These are phyloP conservation scores for Metschnikowia lunata DNA, from an alignment of 805 yeast genomes.

Conservation along the genomic window DNA sequence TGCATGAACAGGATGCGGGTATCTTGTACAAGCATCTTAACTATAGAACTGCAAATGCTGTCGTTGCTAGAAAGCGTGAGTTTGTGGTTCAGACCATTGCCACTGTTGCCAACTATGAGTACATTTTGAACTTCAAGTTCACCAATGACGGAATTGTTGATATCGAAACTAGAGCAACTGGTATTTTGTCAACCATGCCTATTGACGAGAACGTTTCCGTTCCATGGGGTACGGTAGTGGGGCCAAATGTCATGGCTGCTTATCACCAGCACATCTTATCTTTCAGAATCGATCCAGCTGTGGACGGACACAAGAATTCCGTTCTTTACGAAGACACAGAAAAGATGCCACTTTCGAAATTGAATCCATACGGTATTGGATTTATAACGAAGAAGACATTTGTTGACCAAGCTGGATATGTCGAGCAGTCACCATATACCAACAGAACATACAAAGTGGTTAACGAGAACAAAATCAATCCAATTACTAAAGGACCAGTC, in stretches of 20 bases:
- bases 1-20: slow-evolving; percentile 80
- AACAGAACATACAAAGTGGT: slow-evolving; percentile 71
- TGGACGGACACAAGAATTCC: slow-evolving; percentile 76
- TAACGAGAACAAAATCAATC: slow-evolving; percentile 69
- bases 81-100: slow-evolving; percentile 77
- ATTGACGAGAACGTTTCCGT: slow-evolving; percentile 63
- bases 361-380: slow-evolving; percentile 69
- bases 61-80: slow-evolving; percentile 73
- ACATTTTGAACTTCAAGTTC: slow-evolving; percentile 65
- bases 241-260: slow-evolving; percentile 79
- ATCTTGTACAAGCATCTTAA: slow-evolving; percentile 74
- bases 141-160: slow-evolving; percentile 76
- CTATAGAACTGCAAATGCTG: slow-evolving; percentile 68
- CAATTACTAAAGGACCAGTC: slow-evolving; percentile 65
- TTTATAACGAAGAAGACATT: slow-evolving; percentile 57
- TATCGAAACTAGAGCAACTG: slow-evolving; percentile 80
- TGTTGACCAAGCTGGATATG: slow-evolving; percentile 65
- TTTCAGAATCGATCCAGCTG: slow-evolving; percentile 76
- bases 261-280: slow-evolving; percentile 80
- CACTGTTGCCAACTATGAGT: slow-evolving; percentile 82
- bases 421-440: slow-evolving; percentile 73
- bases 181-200: slow-evolving; percentile 82
- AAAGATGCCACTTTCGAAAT: slow-evolving; percentile 50
- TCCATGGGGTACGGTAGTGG: slow-evolving; percentile 72
- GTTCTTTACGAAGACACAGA: slow-evolving; percentile 67